These are phyloP conservation scores for Crucibulum laeve DNA, from an alignment of 768 basidiomycete genomes.

Conservation along the genomic window DNA sequence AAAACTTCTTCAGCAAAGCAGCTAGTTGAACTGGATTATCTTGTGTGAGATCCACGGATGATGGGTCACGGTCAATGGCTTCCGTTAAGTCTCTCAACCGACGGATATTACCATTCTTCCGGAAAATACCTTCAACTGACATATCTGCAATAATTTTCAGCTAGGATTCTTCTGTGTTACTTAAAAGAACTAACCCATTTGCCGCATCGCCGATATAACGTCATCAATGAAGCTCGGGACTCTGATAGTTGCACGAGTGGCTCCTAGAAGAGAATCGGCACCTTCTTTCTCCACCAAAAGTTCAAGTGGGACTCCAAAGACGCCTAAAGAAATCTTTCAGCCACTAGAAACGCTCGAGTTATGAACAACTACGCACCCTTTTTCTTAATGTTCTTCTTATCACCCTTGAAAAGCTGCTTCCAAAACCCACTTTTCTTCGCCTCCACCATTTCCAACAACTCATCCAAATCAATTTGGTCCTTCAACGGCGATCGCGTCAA, in stretches of 20 bases:
- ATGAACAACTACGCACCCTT: conserved; percentile 49
- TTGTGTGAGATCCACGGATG: conserved; percentile 84
- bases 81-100: conserved; percentile 89
- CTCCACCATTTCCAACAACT: conserved; percentile 90
- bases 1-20: conserved; percentile 94
- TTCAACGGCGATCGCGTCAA: conserved; percentile 74
- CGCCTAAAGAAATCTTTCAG: conserved; percentile 46
- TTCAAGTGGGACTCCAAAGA: conserved; percentile 92
- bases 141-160: conserved; percentile 59
- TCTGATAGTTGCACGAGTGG: conserved; percentile 76
- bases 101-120: conserved; percentile 96
- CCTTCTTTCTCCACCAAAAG: conserved; percentile 91
- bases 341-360: neutral
- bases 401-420: conserved; percentile 92
- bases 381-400: conserved; percentile 90
- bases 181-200: conserved; percentile 72
- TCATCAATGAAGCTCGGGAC: conserved; percentile 99
- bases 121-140: conserved; percentile 98
- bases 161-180: conserved; percentile 4
- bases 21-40: conserved; percentile 98
- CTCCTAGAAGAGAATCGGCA: conserved; percentile 90
- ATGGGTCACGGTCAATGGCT: conserved; percentile 90
- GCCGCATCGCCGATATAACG: conserved; percentile 95
- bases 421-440: conserved; percentile 92
- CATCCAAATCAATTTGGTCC: conserved; percentile 87